Evolutionary conservation across 768 basidiomycete genomes (phyloP).

Genomic region (Kwoniella dejecticola): DNA sequence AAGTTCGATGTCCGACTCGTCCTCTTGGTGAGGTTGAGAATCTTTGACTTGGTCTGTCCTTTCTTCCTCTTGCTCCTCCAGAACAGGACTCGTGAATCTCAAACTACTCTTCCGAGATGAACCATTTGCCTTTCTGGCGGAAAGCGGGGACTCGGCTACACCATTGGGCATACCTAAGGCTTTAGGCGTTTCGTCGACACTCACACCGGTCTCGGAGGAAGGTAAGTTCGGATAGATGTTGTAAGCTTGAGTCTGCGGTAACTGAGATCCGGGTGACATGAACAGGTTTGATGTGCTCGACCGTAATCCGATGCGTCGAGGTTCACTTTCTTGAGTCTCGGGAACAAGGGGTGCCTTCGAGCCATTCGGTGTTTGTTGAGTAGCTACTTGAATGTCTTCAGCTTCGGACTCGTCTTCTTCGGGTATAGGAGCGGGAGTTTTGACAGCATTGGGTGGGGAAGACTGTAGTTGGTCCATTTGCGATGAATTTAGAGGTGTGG

Average conservation of each 20-base stretch:
- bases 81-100: constrained; percentile 18
- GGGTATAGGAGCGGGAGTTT: constrained; percentile 3
- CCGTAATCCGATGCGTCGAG: not conserved
- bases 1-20: not conserved
- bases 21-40: constrained; percentile 1
- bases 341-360: constrained; percentile 17
- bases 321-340: constrained; percentile 12
- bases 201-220: constrained; percentile 8
- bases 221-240: constrained; percentile 16
- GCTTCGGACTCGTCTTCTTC: constrained; percentile 14
- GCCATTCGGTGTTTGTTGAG: not conserved
- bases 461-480: constrained; percentile 25
- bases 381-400: not conserved
- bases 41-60: constrained; percentile 1
- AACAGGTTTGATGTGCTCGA: constrained; percentile 13
- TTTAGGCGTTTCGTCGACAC: constrained; percentile 9
- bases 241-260: constrained; percentile 28
- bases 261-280: constrained; percentile 28
- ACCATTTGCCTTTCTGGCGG: not conserved
- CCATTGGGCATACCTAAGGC: not conserved
- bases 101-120: not conserved
- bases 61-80: constrained; percentile 8
- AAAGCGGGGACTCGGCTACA: constrained; percentile 9
- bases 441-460: constrained; percentile 5
- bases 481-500: constrained; percentile 15